A percentile compares a stretch with the other conserved stretches of the same genome.
Conservation (phyloP, 2,329 filamentous ascomycete genomes). For the Podosphaera xanthii region DNA sequence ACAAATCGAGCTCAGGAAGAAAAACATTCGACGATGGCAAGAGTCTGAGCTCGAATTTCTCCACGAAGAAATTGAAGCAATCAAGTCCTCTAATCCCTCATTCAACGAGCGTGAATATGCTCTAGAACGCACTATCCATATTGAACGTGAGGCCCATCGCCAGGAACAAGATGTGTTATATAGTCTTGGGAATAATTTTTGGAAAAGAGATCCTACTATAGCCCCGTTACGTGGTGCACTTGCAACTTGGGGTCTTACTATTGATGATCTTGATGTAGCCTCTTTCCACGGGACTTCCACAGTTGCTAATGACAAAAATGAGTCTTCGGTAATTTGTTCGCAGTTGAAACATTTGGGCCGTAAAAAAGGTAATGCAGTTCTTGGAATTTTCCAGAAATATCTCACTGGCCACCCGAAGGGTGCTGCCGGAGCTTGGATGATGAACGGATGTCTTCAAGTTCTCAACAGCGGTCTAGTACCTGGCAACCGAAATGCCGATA, state of each 20-base stretch:
- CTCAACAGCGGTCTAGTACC: constrained; percentile 85
- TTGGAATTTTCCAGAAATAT: constrained; percentile 99
- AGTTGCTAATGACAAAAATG: constrained; percentile 98
- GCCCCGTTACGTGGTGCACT: constrained; percentile 88
- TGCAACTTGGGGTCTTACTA: constrained; percentile 92
- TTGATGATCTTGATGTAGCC: constrained; percentile 83
- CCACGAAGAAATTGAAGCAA: constrained; percentile 75
- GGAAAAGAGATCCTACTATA: constrained; percentile 85
- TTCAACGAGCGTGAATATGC: constrained; percentile 73
- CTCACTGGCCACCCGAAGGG: constrained; percentile 97
- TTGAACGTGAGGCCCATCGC: constrained; percentile 65
- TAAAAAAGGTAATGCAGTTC: constrained; percentile 82
- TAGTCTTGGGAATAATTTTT: constrained; percentile 95
- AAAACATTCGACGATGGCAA: constrained; percentile 90
- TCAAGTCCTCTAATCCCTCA: constrained; percentile 54
- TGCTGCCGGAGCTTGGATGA: constrained; percentile 98
- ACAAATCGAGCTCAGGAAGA: constrained; percentile 82
- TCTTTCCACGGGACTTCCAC: constrained; percentile 99
- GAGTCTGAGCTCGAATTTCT: constrained; percentile 85
- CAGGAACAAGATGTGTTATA: constrained; percentile 85
- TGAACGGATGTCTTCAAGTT: constrained; percentile 93
- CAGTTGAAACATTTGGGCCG: constrained; percentile 88
- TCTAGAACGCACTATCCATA: constrained; percentile 63
- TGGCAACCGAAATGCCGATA: constrained; percentile 94
- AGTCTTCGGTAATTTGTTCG: constrained; percentile 90